Evolutionary conservation across 75 land plant species (phyloP), one percentile per base, ranked within the genome.

Genomic region (Ceratopteris richardii): DNA sequence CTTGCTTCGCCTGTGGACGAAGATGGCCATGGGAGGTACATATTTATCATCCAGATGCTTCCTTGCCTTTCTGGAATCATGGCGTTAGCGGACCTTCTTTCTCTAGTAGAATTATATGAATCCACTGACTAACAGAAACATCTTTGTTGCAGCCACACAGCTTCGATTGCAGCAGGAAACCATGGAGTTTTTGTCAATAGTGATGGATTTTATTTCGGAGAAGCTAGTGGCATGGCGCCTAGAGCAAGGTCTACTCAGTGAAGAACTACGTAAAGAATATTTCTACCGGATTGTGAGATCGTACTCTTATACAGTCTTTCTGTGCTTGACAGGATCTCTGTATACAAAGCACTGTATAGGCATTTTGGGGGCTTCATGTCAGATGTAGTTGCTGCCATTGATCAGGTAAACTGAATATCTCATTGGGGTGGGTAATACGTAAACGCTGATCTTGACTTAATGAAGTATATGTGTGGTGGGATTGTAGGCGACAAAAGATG

Each of bases 141-240:
- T 4, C 37, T 9, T 51, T 27, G 50, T 27, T 55, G 16, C 83
- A 93, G 98, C 68, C 98, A 93, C 54, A 93, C 84, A 27, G 85
- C 98, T 11, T 85, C 98, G 14, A 70, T 78, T 67, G 96, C 96
- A 66, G 86, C 90, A 29, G 94, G 94, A 14, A 90, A 90, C 62
- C 79, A 90, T 75, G 82, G 80, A 0, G 65, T 83, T 65, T 82
- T 88, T 36, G 98, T 89, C 14, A 65, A 74, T 22, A 73, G 77
- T n/a, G 63, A 77, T 50, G 98, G 90, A 14, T 83, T 74, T 52
- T 55, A 71, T 25, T 93, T 75, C 59, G 98, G 98, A 41, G 73
- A 86, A 67, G 91, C 96, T 1, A 90, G 96, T 66, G 96, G 96
- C 36, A 90, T 90, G 96, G 98, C 96, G 17, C 98, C 98, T 62